phyloP scores from a whole-genome alignment of 2,329 filamentous ascomycete species.

The Fusarium nematophilum region DNA sequence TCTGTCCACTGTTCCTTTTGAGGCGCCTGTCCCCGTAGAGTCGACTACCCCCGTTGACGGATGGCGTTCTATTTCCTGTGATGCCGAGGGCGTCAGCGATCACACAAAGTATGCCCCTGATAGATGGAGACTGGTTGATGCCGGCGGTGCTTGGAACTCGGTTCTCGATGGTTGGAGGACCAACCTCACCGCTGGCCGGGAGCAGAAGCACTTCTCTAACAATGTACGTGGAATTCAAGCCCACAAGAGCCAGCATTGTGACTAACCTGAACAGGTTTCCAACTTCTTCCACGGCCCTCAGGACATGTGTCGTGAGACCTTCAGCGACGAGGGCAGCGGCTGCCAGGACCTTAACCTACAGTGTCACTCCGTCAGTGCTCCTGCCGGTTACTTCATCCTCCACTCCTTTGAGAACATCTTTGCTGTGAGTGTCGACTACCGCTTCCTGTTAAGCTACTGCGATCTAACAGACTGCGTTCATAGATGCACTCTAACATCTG shows the following conservation, averaged over 20 bases:
- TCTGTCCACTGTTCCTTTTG: conserved; percentile 5
- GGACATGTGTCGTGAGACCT: conserved; percentile 27
- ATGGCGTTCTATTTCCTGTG: conserved; percentile 12
- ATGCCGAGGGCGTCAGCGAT: conserved; percentile 14
- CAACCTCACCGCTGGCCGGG: conserved; percentile 7
- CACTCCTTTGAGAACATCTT: conserved; percentile 22
- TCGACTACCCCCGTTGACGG: not conserved
- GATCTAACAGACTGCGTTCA: not conserved
- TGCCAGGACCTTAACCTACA: conserved; percentile 17
- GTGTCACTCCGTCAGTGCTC: conserved; percentile 10
- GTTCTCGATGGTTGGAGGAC: conserved; percentile 17
- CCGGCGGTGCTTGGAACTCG: conserved; percentile 13
- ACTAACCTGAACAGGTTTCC: not conserved
- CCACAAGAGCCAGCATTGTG: accelerated
- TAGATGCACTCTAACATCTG: conserved; percentile 30
- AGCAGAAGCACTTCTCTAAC: conserved; percentile 20
- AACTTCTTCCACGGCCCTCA: conserved; percentile 27
- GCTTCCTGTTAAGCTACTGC: not conserved
- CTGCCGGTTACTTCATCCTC: conserved; percentile 24
- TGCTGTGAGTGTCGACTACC: not conserved
- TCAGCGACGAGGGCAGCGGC: conserved; percentile 17
- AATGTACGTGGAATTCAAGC: conserved; percentile 17
- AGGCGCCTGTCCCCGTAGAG: not conserved
- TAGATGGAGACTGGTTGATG: conserved; percentile 15
- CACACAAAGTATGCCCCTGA: conserved; percentile 22